Evolutionary conservation across 495 filamentous ascomycete genomes (phyloP).

Genomic region (Penicillium nucicola): DNA sequence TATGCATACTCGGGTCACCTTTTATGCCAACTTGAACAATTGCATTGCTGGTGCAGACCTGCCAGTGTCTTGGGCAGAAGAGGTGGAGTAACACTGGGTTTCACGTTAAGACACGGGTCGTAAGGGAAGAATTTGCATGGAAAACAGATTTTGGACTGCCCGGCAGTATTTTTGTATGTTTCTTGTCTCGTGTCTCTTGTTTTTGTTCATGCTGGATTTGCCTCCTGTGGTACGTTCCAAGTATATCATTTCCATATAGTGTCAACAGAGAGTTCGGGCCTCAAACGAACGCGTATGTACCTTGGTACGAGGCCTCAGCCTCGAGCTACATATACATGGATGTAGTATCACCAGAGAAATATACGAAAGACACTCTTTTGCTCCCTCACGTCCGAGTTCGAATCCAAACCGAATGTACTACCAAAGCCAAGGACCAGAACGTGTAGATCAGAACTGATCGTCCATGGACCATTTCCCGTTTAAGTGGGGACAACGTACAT

Average conservation of each 20-base stretch:
- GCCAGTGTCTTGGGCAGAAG: not conserved
- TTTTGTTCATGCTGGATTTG: not conserved
- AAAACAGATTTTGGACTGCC: too few relatives aligned
- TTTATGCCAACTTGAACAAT: conserved; percentile 7
- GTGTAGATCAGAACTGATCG: conserved; percentile 12
- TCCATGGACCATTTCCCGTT: conserved; percentile 2
- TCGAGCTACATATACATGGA: conserved; percentile 9
- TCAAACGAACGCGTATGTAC: not conserved
- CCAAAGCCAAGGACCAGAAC: not conserved
- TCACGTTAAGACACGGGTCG: not conserved
- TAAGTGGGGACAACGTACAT: conserved; percentile 1
- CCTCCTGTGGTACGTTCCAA: not conserved
- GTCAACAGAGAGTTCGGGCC: not conserved
- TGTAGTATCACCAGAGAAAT: conserved; percentile 2
- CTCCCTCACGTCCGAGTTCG: conserved; percentile 11
- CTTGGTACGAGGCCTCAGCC: conserved; percentile 3
- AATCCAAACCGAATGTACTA: conserved; percentile 13
- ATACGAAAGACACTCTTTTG: conserved; percentile 7
- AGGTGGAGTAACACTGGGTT: conserved; percentile 14
- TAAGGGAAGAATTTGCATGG: not conserved
- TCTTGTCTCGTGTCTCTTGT: too few relatives aligned
- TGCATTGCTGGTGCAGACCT: conserved; percentile 5
- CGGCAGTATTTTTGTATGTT: not conserved
- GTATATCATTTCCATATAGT: not conserved
- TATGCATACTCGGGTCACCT: not conserved